Evolutionary conservation across 352 stramenopile genomes (phyloP), one percentile per base, ranked within the genome.

Genomic region (Phytophthora citrophthora): DNA sequence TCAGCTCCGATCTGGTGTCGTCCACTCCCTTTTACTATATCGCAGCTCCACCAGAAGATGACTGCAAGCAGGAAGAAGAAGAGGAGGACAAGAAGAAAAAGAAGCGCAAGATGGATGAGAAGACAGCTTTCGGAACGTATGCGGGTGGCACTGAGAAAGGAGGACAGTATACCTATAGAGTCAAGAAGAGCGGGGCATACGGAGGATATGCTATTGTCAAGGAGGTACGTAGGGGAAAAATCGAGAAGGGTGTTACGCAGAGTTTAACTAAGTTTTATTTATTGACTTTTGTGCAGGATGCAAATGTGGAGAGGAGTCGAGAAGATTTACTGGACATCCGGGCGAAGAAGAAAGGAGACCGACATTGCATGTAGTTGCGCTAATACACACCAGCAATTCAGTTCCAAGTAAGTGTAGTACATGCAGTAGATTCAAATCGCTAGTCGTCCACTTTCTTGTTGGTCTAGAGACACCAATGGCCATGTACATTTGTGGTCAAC

Each of bases 11-110:
- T 55, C 64, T 97, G 18, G 86, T 97, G 48, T 95, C 87, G 8
- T 95, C 88, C 10, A 96, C 88, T 12, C 69, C 86, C 8, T 97
- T 97, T 61, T 78, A 91, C 58, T 97, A 84, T 63, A 96, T 97
- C 44, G 91, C 91, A 45, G 89, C 89, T 1, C 91, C 91, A 4
- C 74, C 79, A 0, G 81, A 94, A 18, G 76, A 89, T 18, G 68
- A 86, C 15, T 64, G 73, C 16, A 55, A 79, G 27, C 44, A 77
- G 23, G 59, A 81, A 27, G 59, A 81, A 27, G 26, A 77, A 18
- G 71, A 89, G 51, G 20, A 78, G 46, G 57, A 65, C 0, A 71
- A 82, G 41, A 83, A 82, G 41, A 76, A 85, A 50, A 82, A 77
- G 40, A 88, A 86, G 55, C 68, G 71, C 26, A 76, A 59, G 13